These are phyloP conservation scores for Phoenix dactylifera DNA, from an alignment of 176 grass and related monocot genomes.

Conservation along the genomic window DNA sequence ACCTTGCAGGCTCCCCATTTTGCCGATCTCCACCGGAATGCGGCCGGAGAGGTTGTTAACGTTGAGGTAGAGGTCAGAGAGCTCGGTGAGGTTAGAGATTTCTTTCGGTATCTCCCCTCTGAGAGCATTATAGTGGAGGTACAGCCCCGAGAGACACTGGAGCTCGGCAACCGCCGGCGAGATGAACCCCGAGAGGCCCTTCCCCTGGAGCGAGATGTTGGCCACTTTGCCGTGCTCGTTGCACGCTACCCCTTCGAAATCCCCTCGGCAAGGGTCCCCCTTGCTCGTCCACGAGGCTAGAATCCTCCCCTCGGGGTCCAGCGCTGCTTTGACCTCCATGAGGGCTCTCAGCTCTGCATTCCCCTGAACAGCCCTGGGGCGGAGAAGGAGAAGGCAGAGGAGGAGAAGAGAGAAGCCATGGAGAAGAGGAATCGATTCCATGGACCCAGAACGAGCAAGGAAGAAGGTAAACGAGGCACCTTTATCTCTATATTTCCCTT, in stretches of 20 bases:
- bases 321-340: slow-evolving; percentile 57
- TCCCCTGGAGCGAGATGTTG: slow-evolving; percentile 61
- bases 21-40: slow-evolving; percentile 48
- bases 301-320: slow-evolving; percentile 38
- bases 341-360: slow-evolving; percentile 41
- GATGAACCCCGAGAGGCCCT: slow-evolving; percentile 40
- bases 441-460: too few relatives aligned
- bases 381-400: too few relatives aligned
- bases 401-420: neutral
- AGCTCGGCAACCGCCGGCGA: slow-evolving; percentile 47
- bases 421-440: slow-evolving; percentile 1
- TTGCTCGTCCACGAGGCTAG: slow-evolving; percentile 47
- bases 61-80: slow-evolving; percentile 65
- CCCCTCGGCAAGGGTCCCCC: slow-evolving; percentile 54
- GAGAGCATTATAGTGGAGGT: slow-evolving; percentile 68
- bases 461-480: too few relatives aligned
- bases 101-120: slow-evolving; percentile 40
- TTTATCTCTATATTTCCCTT: too few relatives aligned
- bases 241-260: slow-evolving; percentile 80
- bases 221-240: slow-evolving; percentile 47
- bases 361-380: neutral
- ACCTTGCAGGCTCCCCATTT: slow-evolving; percentile 62
- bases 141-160: slow-evolving; percentile 44
- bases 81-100: slow-evolving; percentile 27
- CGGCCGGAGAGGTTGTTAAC: slow-evolving; percentile 49